These are phyloP conservation scores for Dioscorea cayenensis DNA, from an alignment of 116 monocot species.

Conservation along the genomic window DNA sequence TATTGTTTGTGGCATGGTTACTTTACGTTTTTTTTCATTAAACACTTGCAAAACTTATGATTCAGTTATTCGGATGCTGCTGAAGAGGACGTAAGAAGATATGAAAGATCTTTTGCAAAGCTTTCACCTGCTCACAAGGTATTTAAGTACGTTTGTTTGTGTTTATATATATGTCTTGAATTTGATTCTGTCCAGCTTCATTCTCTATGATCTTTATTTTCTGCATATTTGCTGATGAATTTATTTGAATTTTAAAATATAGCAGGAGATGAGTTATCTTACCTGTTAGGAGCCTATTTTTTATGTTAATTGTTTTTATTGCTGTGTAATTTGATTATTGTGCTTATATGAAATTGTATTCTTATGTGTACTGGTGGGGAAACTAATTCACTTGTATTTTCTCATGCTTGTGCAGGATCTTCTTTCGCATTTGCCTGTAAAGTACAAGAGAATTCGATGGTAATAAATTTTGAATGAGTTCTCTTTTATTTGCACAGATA, in stretches of 20 bases:
- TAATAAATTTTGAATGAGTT: background rate
- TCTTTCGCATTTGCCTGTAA: slow-evolving; percentile 9
- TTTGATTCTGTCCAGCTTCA: background rate
- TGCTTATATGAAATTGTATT: background rate
- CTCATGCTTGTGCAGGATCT: slow-evolving; percentile 6
- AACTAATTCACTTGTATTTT: background rate
- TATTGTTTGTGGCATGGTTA: background rate
- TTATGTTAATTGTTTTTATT: background rate
- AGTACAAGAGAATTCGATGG: slow-evolving; percentile 6
- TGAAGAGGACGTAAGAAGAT: slow-evolving; percentile 32
- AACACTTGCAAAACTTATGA: background rate
- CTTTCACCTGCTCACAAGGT: slow-evolving; percentile 43
- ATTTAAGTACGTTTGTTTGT: background rate
- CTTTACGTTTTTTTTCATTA: background rate
- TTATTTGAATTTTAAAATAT: no score
- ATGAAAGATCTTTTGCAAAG: slow-evolving; percentile 31
- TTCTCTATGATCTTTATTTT: background rate
- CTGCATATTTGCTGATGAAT: background rate
- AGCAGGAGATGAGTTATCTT: no score
- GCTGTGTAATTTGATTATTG: background rate
- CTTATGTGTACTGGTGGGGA: background rate
- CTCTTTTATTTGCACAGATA: background rate
- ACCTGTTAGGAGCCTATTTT: background rate
- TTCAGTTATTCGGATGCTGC: slow-evolving; percentile 43
- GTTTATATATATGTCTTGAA: background rate